Percentiles rank a stretch among this genome's conserved stretches.
Evolutionary conservation across 1,284 basidiomycete species (phyloP).

Genomic region (Omphalotus olearius): DNA sequence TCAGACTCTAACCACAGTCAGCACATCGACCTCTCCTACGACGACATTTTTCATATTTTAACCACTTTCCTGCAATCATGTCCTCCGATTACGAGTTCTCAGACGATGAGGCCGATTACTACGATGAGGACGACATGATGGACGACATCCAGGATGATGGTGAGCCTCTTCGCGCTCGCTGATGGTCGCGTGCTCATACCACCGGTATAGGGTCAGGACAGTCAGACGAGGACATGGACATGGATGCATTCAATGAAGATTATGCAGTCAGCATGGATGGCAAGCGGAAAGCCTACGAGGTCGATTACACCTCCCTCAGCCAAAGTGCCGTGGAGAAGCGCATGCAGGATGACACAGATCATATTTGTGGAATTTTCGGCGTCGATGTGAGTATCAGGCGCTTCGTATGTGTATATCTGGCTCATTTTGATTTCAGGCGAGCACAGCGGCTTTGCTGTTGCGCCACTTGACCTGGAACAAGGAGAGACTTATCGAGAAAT

Average conservation of each 20-base stretch:
- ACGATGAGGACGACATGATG: conserved; percentile 68
- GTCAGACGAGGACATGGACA: conserved; percentile 58
- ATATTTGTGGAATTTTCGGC: conserved; percentile 81
- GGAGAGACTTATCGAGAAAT: conserved; percentile 92
- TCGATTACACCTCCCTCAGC: conserved; percentile 75
- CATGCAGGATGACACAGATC: conserved; percentile 76
- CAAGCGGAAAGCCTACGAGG: conserved; percentile 69
- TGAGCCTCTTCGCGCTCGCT: conserved; percentile 19
- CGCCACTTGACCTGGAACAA: conserved; percentile 93
- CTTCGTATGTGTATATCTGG: conserved; percentile 12
- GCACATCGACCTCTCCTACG: no score
- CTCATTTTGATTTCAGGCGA: conserved; percentile 23
- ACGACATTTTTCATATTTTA: no score
- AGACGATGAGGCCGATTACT: conserved; percentile 62
- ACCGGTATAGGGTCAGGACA: conserved; percentile 19
- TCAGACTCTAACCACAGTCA: no score
- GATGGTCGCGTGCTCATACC: neutral
- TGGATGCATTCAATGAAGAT: conserved; percentile 59
- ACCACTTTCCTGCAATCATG: conserved; percentile 34
- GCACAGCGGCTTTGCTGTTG: conserved; percentile 75
- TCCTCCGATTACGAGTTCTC: conserved; percentile 73
- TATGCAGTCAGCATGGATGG: conserved; percentile 53
- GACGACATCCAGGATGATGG: conserved; percentile 52
- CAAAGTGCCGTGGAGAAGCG: conserved; percentile 71
- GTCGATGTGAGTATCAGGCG: conserved; percentile 63